Evolutionary conservation across 352 stramenopile species (phyloP), one percentile per base, ranked within the genome.

Genomic region (Phytophthora podocarpi): DNA sequence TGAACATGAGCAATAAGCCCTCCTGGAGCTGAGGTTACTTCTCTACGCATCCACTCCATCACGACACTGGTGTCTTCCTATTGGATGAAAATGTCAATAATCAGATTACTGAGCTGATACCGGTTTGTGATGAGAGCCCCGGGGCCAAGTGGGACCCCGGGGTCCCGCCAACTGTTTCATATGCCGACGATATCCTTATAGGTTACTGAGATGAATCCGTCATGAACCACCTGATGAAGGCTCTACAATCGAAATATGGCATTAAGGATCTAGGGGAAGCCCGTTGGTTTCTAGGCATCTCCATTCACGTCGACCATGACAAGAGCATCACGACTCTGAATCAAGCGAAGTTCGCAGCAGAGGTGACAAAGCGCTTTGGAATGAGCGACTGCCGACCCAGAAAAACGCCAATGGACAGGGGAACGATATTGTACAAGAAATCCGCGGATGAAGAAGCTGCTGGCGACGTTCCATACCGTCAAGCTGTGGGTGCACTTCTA

Each of bases 131-230:
- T n/a, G n/a, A n/a, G n/a, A n/a, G n/a, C n/a, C n/a, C n/a, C n/a
- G n/a, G n/a, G n/a, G n/a, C n/a, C n/a, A n/a, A n/a, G n/a, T n/a
- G n/a, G n/a, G n/a, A n/a, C n/a, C n/a, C n/a, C n/a, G n/a, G n/a
- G n/a, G n/a, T n/a, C n/a, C n/a, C n/a, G n/a, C n/a, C n/a, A n/a
- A n/a, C n/a, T n/a, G n/a, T n/a, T n/a, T n/a, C n/a, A n/a, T n/a
- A n/a, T n/a, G n/a, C n/a, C n/a, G n/a, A n/a, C n/a, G 56, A 65
- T 35, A 30, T 48, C 7, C 39, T 59, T 0, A 36, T 65, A 21
- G 31, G 47, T 0, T 65, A 59, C 13, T 11, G 21, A 5, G 21
- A 24, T 5, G 24, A 48, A 24, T 1, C 1, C 2, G 6, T 5
- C 2, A 11, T 50, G 11, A 4, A 26, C 3, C 5, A 28, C 0